A percentile compares a stretch with the other conserved stretches of the same genome.
Conservation (phyloP, 108 stramenopile species). For the Cyclostephanos tholiformis region DNA sequence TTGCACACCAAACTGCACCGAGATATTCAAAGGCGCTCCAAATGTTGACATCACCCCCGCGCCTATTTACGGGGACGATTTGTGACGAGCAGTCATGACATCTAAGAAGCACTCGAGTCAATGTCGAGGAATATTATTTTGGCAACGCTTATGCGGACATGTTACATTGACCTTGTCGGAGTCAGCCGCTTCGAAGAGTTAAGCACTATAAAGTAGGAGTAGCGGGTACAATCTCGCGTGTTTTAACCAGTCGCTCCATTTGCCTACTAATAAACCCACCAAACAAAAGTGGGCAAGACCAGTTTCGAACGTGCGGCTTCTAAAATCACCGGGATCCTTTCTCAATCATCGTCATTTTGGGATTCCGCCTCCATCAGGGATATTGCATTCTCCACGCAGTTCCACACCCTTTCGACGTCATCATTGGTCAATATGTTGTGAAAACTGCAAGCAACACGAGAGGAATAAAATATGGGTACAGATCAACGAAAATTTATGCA, state of each 20-base stretch:
- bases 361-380: conserved; percentile 52
- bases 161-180: too few species aligned
- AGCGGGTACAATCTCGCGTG: too few species aligned
- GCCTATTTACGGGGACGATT: conserved; percentile 1
- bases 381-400: conserved; percentile 64
- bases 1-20: conserved; percentile 18
- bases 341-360: neutral
- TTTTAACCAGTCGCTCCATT: too few species aligned
- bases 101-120: conserved; percentile 5
- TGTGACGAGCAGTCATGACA: conserved; percentile 4
- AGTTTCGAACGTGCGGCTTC: neutral
- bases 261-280: neutral
- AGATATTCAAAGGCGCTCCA: conserved; percentile 12
- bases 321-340: neutral
- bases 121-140: too few species aligned
- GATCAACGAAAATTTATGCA: neutral
- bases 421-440: conserved; percentile 55
- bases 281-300: neutral
- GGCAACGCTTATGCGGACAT: too few species aligned
- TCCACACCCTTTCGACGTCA: conserved; percentile 77
- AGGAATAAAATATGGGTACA: neutral
- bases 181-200: too few species aligned
- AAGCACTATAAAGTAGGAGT: too few species aligned
- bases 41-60: conserved; percentile 14
- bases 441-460: conserved; percentile 19